Conservation (phyloP, 805 yeast species). For the Candida ulmi region DNA sequence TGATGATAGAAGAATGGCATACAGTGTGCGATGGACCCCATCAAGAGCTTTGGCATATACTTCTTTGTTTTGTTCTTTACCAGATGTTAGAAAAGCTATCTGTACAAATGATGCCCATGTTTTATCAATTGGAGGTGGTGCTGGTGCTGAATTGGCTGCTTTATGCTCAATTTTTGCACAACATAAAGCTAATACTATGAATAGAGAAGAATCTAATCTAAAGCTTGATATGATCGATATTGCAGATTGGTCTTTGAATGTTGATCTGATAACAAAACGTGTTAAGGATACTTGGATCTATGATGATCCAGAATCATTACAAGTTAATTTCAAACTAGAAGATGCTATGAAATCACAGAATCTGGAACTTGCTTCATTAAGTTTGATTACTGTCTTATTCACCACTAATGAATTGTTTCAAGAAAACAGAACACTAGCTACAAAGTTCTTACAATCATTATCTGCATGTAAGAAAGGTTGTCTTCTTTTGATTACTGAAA, state of each 20-base stretch:
- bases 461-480: slow-evolving; percentile 53
- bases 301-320: slow-evolving; percentile 27
- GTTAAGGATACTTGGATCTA: slow-evolving; percentile 52
- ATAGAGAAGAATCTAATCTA: slow-evolving; percentile 25
- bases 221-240: slow-evolving; percentile 61
- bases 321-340: slow-evolving; percentile 26
- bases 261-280: slow-evolving; percentile 36
- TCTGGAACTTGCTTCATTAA: slow-evolving; percentile 22
- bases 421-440: slow-evolving; percentile 56
- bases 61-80: slow-evolving; percentile 53
- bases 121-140: slow-evolving; percentile 83
- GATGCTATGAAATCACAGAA: slow-evolving; percentile 28
- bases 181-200: slow-evolving; percentile 16
- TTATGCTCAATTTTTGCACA: slow-evolving; percentile 51
- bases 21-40: slow-evolving; percentile 83
- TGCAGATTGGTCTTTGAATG: slow-evolving; percentile 67
- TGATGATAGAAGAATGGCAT: slow-evolving; percentile 64
- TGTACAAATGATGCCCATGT: slow-evolving; percentile 30
- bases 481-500: slow-evolving; percentile 64
- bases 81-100: slow-evolving; percentile 34
- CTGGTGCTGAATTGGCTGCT: slow-evolving; percentile 72
- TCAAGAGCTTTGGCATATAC: slow-evolving; percentile 72
- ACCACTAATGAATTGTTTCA: slow-evolving; percentile 85
- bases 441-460: slow-evolving; percentile 51
- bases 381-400: slow-evolving; percentile 68